Percentiles rank a stretch among this genome's conserved stretches.
Conservation (phyloP, 805 yeast species). For the Candida broadrunensis region DNA sequence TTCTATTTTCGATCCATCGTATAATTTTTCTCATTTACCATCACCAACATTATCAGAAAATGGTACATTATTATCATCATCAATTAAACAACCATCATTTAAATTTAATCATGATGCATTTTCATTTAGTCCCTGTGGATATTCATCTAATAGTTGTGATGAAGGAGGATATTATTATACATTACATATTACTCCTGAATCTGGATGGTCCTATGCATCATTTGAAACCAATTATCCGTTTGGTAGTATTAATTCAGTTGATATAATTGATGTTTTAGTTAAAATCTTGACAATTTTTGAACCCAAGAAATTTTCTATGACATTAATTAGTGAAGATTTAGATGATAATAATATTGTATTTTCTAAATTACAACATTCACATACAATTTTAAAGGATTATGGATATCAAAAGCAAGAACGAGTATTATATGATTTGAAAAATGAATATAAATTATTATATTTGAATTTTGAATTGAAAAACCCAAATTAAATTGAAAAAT, state of each 20-base stretch:
- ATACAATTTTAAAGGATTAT: slow-evolving; percentile 26
- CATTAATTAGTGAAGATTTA: slow-evolving; percentile 25
- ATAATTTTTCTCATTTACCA: slow-evolving; percentile 17
- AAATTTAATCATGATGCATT: slow-evolving; percentile 74
- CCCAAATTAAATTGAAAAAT: not conserved
- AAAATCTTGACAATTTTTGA: slow-evolving; percentile 62
- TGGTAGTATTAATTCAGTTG: slow-evolving; percentile 28
- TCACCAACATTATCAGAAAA: slow-evolving; percentile 31
- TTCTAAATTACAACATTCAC: slow-evolving; percentile 14
- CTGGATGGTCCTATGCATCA: slow-evolving; percentile 93
- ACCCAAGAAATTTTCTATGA: slow-evolving; percentile 71
- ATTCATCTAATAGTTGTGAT: slow-evolving; percentile 79
- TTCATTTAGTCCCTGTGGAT: slow-evolving; percentile 93
- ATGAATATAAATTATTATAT: slow-evolving; percentile 69
- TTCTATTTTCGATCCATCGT: slow-evolving; percentile 39
- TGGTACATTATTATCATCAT: slow-evolving; percentile 4
- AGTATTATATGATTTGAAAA: slow-evolving; percentile 68
- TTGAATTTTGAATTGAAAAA: slow-evolving; percentile 51
- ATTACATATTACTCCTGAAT: slow-evolving; percentile 90
- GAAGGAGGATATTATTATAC: slow-evolving; percentile 58
- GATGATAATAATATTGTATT: slow-evolving; percentile 5
- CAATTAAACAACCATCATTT: not conserved
- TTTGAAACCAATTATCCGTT: slow-evolving; percentile 84
- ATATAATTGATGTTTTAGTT: slow-evolving; percentile 53
- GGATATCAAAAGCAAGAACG: slow-evolving; percentile 63